Conservation (phyloP, 225 moss, liverwort and hornwort species). For the Sphagnum contortum region DNA sequence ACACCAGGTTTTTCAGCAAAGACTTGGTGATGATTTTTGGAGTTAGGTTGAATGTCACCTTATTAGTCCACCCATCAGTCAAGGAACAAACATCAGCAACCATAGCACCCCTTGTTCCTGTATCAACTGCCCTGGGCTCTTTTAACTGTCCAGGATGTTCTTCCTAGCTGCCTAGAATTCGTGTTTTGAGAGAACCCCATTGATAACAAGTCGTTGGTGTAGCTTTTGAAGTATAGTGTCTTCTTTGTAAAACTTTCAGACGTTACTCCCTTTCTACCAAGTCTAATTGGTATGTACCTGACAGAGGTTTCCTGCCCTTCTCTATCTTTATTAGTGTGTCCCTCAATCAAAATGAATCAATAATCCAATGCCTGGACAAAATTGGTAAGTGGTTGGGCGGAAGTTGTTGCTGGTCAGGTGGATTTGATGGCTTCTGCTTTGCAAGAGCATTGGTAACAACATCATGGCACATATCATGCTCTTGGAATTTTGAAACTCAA, state of each 20-base stretch:
- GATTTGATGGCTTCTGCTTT: slow-evolving; percentile 13
- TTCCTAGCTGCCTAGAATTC: slow-evolving; percentile 92
- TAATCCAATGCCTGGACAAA: too few species aligned
- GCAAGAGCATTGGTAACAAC: slow-evolving; percentile 50
- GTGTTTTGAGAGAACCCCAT: slow-evolving; percentile 48
- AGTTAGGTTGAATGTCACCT: slow-evolving; percentile 93
- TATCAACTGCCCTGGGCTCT: slow-evolving; percentile 55
- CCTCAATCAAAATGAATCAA: too few species aligned
- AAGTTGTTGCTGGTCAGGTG: slow-evolving; percentile 5
- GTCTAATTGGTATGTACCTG: slow-evolving; percentile 45
- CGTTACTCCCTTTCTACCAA: slow-evolving; percentile 62
- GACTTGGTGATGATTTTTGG: slow-evolving; percentile 96
- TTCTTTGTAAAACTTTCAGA: slow-evolving; percentile 75
- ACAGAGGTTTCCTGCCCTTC: too few species aligned
- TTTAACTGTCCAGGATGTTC: slow-evolving; percentile 71
- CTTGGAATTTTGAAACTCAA: slow-evolving; percentile 70
- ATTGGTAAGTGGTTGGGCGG: slow-evolving; percentile 4
- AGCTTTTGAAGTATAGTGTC: slow-evolving; percentile 82
- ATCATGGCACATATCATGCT: slow-evolving; percentile 69
- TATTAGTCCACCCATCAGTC: slow-evolving; percentile 87
- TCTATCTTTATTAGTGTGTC: too few species aligned
- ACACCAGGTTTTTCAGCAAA: slow-evolving; percentile 99
- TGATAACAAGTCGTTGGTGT: slow-evolving; percentile 72
- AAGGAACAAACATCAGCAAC: slow-evolving; percentile 87
- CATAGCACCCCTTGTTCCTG: slow-evolving; percentile 88